Percentiles rank a stretch among this genome's conserved stretches.
phyloP scores from a whole-genome alignment of 352 stramenopile species.

The Phytophthora aleatoria region DNA sequence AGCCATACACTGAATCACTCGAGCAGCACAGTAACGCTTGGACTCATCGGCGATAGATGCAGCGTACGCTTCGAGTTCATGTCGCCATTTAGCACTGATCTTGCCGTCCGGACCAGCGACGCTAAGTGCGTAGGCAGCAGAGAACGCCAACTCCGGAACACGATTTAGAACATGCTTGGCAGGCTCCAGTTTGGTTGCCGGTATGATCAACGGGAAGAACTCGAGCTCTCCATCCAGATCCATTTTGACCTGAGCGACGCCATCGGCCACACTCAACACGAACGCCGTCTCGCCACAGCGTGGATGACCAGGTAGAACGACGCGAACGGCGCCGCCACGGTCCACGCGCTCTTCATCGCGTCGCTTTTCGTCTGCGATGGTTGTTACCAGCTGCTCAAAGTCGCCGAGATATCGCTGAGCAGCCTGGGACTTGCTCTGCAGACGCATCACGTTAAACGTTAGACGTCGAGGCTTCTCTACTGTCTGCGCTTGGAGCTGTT shows the following conservation, averaged over 20 bases:
- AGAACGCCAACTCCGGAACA: slow-evolving; percentile 68
- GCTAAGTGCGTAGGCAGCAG: slow-evolving; percentile 44
- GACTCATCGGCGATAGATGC: slow-evolving; percentile 65
- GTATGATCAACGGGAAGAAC: slow-evolving; percentile 73
- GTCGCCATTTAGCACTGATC: slow-evolving; percentile 57
- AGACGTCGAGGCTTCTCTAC: slow-evolving; percentile 15
- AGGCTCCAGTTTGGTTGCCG: slow-evolving; percentile 59
- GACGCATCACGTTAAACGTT: slow-evolving; percentile 22
- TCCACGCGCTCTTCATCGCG: slow-evolving; percentile 42
- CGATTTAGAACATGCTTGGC: slow-evolving; percentile 61
- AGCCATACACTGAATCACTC: slow-evolving; percentile 74
- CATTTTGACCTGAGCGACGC: slow-evolving; percentile 80
- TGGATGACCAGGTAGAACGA: slow-evolving; percentile 77
- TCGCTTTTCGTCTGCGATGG: slow-evolving; percentile 45
- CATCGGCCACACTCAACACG: slow-evolving; percentile 64
- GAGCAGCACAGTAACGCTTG: slow-evolving; percentile 67
- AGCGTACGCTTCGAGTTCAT: slow-evolving; percentile 64
- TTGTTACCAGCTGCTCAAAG: slow-evolving; percentile 61
- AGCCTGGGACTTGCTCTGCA: slow-evolving; percentile 51
- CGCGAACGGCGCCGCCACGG: slow-evolving; percentile 62
- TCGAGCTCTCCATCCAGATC: slow-evolving; percentile 81
- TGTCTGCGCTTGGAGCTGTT: slow-evolving; percentile 21
- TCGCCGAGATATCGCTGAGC: slow-evolving; percentile 64
- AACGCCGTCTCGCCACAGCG: slow-evolving; percentile 80
- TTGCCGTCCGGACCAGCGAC: slow-evolving; percentile 33